Evolutionary conservation across 768 basidiomycete genomes (phyloP), one percentile per base, ranked within the genome.

Genomic region (Suillus fuscotomentosus): DNA sequence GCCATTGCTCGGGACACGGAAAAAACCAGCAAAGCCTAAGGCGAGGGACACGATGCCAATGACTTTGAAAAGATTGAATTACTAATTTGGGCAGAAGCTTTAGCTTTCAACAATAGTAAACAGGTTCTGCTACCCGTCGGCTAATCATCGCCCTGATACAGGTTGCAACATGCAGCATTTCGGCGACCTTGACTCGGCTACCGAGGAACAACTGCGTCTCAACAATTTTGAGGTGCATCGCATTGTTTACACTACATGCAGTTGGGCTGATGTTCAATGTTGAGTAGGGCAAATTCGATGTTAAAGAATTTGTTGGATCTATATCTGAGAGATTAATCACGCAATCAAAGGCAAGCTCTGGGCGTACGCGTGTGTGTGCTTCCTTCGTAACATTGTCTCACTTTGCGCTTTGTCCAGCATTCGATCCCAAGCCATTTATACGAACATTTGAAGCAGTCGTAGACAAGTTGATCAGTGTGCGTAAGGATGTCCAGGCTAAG

Each of bases 391-490:
- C 22, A 20, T 6, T 47, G n/a, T 48, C 51, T 10, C 14, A 61
- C 42, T 13, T 51, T 36, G n/a, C 69, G 63, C 68, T 55, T 39
- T 66, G 59, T 60, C 17, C 65, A 95, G 94, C 96, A n/a, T 97
- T 97, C 71, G 89, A 97, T 71, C 94, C 96, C 5, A 90, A 91
- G 70, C 94, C 96, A 0, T 97, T 98, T 77, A 91, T 98, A 65
- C 81, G 85, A 61, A 95, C 92, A 4, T 97, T 99, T 67, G 97
- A 99, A 69, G 86, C 87, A 20, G 92, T 94, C 0, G 89, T 99
- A 13, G 95, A 97, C 78, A 87, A 84, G 61, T 84, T 99, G 41
- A 90, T 99, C 66, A 83, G 88, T 1, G 83, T 97, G 17, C 86
- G 97, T 51, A 92, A 91, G 71, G 91, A 97, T 77, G 93, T 98